Conservation (phyloP, 2,329 filamentous ascomycete species). For the Colletotrichum kahawae region DNA sequence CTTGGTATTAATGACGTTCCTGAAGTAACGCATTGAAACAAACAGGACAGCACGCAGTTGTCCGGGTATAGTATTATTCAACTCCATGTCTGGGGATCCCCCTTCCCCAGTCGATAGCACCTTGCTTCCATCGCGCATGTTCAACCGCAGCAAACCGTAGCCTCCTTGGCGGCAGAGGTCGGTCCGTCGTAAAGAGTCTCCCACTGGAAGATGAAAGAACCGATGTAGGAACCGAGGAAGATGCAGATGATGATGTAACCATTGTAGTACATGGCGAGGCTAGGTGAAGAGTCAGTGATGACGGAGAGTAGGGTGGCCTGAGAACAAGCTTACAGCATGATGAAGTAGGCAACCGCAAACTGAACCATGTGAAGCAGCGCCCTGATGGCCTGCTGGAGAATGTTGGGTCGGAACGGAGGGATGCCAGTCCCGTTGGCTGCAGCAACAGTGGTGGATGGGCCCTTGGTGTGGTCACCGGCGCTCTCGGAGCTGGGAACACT, state of each 20-base stretch:
- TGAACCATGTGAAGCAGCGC: slow-evolving; percentile 72
- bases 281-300: slow-evolving; percentile 20
- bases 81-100: not conserved
- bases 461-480: not conserved
- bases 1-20: not conserved
- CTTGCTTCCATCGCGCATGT: not conserved
- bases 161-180: slow-evolving; percentile 40
- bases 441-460: slow-evolving; percentile 4
- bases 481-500: slow-evolving; percentile 10
- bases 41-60: not conserved
- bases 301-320: rapidly evolving
- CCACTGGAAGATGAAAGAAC: slow-evolving; percentile 77
- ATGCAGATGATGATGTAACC: slow-evolving; percentile 84
- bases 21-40: not conserved
- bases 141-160: slow-evolving; percentile 47
- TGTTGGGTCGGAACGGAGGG: slow-evolving; percentile 57
- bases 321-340: slow-evolving; percentile 64
- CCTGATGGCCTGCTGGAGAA: slow-evolving; percentile 70
- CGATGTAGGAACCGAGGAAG: slow-evolving; percentile 76
- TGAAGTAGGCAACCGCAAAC: slow-evolving; percentile 77
- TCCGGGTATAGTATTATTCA: not conserved
- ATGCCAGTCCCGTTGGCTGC: slow-evolving; percentile 12
- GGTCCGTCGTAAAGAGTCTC: slow-evolving; percentile 49
- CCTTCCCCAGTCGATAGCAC: not conserved
- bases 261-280: slow-evolving; percentile 65